Evolutionary conservation across 2,329 filamentous ascomycete species (phyloP), one percentile per base, ranked within the genome.

Genomic region (Phialophora macrospora): DNA sequence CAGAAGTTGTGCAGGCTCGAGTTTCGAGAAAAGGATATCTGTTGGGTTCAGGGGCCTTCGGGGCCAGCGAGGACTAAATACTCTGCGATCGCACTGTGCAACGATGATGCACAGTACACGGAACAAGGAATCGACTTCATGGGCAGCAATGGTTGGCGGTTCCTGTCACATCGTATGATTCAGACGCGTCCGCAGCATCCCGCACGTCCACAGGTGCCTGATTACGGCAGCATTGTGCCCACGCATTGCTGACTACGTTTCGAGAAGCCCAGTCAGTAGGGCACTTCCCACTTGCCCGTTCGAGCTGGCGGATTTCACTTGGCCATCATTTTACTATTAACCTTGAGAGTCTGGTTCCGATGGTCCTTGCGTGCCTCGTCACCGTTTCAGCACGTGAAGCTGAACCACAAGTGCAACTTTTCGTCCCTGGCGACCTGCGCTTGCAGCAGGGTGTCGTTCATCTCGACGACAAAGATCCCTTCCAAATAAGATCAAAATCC

Each of bases 201-300:
- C 61, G 60, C 28, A 54, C 26, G 22, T 22, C 49, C 57, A 59
- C 51, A 28, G 30, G 41, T 30, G 34, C 26, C 49, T 49, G 67
- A 66, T 69, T 69, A 69, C 55, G 58, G 55, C 64, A 69, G 67
- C 64, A 69, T 22, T 56, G 44, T 49, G 44, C 46, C 55, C 59
- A 20, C 26, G 34, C 54, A 30, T 56, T 65, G 67, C 67, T 69
- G 64, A 69, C 67, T 69, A 67, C 64, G 51, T 55, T 61, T 32
- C 52, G 24, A 22, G 41, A 38, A 41, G 63, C 51, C 64, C 63
- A 69, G 64, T 69, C 67, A 67, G 55, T 54, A 55, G 55, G 61
- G 62, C 62, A 38, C 26, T 52, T 59, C 63, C 67, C 64, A 65
- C 63, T 69, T 69, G 32, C 67, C 67, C 20, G 12, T 65, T 69